Evolutionary conservation across 306 rosid species (phyloP).

Genomic region (Hippophae tibetana): DNA sequence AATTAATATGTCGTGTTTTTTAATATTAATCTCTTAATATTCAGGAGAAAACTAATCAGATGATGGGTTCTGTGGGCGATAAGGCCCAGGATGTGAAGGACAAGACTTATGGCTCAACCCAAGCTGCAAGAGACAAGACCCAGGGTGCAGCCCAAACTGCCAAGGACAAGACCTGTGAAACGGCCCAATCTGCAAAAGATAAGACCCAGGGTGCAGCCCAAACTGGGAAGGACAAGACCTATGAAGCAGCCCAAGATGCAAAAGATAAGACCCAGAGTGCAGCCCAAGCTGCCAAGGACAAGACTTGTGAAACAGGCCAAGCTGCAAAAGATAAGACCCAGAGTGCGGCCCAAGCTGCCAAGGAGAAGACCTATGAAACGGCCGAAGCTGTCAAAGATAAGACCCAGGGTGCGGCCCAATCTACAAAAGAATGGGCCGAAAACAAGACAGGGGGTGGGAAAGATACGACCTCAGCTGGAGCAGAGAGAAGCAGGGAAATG

Average conservation of each 20-base stretch:
- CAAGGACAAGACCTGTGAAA: constrained; percentile 8
- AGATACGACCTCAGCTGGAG: background rate
- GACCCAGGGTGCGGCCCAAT: constrained; percentile 2
- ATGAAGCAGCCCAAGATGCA: constrained; percentile 4
- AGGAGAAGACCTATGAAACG: constrained; percentile 21
- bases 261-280: constrained; percentile 12
- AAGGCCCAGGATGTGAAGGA: constrained; percentile 31
- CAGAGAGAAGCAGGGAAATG: constrained; percentile 1
- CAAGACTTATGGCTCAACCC: constrained; percentile 8
- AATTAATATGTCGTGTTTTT: background rate
- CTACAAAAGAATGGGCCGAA: constrained; percentile 15
- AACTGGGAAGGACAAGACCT: constrained; percentile 18
- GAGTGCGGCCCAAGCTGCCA: constrained; percentile 14
- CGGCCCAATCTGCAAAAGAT: constrained; percentile 24
- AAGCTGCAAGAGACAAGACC: constrained; percentile 12
- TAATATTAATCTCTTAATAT: background rate
- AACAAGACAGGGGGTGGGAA: constrained; percentile 7
- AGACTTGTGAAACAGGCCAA: constrained; percentile 16
- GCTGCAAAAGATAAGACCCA: constrained; percentile 20
- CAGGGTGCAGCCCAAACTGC: constrained; percentile 4
- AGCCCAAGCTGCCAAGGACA: constrained; percentile 9
- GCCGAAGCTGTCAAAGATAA: constrained; percentile 12
- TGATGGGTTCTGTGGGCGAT: constrained; percentile 27
- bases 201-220: constrained; percentile 15
- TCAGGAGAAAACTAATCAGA: constrained; percentile 40